Evolutionary conservation across 495 filamentous ascomycete species (phyloP), one percentile per base, ranked within the genome.

Genomic region (Annulohypoxylon nitens): DNA sequence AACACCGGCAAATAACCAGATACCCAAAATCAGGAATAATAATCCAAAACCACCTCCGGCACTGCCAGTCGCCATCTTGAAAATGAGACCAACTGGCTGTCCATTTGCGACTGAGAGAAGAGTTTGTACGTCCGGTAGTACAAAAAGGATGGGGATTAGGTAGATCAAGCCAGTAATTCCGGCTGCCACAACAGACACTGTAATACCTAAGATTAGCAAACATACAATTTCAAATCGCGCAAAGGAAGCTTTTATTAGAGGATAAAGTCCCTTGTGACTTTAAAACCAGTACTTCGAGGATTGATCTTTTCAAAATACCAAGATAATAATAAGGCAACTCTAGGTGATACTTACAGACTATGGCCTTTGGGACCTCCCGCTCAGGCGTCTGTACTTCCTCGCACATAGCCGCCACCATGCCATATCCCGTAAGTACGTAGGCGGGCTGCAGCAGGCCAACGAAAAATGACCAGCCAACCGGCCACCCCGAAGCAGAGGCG

Each of bases 1-100:
- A 48, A 88, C 82, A 59, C 88, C 88, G 11, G 87, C 87, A 69
- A 90, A 90, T 71, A 90, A 83, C 45, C 86, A 81, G 58, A 94
- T 90, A 4, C 91, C 88, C 25, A 94, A 85, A 65, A 94, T 87
- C 4, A 94, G 82, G 76, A 93, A 90, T 9, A 93, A 85, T 2
- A 95, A 83, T 3, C 87, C 92, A 48, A 95, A 91, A 2, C 91
- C 92, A 20, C 92, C 92, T 14, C 77, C 84, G 16, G 86, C 80
- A 30, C 84, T 86, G 9, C 88, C 88, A n/a, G 88, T 89, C 23
- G 87, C 88, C 0, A 76, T 84, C 60, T 86, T 87, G 78, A 88
- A 89, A 67, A 90, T 78, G 48, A 86, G 80, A 6, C 84, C 86
- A 48, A 91, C 84, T 2, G 88, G 88, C 69, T 90, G 88, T 16